Conservation (phyloP, 805 yeast genomes). For the Metschnikowia dekortorum region DNA sequence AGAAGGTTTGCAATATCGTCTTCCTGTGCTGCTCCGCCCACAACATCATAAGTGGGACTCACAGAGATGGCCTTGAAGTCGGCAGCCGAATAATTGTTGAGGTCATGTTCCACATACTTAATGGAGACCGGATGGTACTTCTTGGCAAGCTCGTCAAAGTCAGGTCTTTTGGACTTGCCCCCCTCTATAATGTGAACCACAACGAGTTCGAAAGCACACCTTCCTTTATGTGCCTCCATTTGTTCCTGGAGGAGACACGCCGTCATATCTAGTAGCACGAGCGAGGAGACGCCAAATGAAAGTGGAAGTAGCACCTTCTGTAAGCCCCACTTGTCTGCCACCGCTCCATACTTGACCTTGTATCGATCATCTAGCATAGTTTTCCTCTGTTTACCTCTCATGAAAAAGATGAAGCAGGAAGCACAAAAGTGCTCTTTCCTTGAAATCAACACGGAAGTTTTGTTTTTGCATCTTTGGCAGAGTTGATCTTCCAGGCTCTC, state of each 20-base stretch:
- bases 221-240: slow-evolving; percentile 52
- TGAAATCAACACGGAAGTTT: slow-evolving; percentile 41
- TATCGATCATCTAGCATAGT: slow-evolving; percentile 68
- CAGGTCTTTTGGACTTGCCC: slow-evolving; percentile 1
- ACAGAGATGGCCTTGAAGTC: slow-evolving; percentile 17
- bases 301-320: slow-evolving; percentile 56
- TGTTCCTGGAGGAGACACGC: slow-evolving; percentile 63
- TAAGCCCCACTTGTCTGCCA: slow-evolving; percentile 25
- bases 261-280: slow-evolving; percentile 66
- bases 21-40: slow-evolving; percentile 1
- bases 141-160: slow-evolving; percentile 16
- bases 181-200: slow-evolving; percentile 47
- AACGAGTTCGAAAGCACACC: slow-evolving; percentile 60
- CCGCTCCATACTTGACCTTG: slow-evolving; percentile 60
- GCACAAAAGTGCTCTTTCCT: slow-evolving; percentile 66
- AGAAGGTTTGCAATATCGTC: slow-evolving; percentile 27
- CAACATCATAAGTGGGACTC: slow-evolving; percentile 11
- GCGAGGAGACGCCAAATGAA: slow-evolving; percentile 64
- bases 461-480: slow-evolving; percentile 51
- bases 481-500: slow-evolving; percentile 1
- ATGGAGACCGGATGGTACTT: slow-evolving; percentile 19
- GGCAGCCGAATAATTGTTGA: slow-evolving; percentile 36
- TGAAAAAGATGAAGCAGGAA: slow-evolving; percentile 65
- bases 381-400: slow-evolving; percentile 76
- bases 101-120: slow-evolving; percentile 39